These are phyloP conservation scores for Venturiaceae sp. DNA, from an alignment of 2,329 filamentous ascomycete species.

Conservation along the genomic window DNA sequence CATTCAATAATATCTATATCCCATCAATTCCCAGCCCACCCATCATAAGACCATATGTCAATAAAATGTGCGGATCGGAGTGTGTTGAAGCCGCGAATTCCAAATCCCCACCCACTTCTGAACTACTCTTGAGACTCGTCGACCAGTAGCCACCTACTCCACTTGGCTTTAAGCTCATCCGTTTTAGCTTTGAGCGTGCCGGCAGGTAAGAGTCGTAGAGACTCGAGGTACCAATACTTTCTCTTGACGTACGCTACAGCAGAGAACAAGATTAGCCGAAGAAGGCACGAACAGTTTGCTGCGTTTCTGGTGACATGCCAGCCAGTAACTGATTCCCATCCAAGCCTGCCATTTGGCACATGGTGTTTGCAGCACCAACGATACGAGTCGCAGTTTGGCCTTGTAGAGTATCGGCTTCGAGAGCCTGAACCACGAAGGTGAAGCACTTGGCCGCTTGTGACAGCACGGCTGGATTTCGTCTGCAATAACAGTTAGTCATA, in stretches of 20 bases:
- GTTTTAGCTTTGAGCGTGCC: too few relatives aligned
- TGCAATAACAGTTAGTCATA: slow-evolving; percentile 32
- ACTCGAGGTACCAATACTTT: background rate
- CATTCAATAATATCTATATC: background rate
- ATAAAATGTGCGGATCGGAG: too few relatives aligned
- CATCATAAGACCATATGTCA: background rate
- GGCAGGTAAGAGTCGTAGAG: background rate
- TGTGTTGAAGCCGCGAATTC: too few relatives aligned
- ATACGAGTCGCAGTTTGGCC: slow-evolving; percentile 73
- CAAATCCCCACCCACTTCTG: too few relatives aligned
- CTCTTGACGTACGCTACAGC: background rate
- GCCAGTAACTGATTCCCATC: slow-evolving; percentile 68
- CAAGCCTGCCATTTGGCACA: slow-evolving; percentile 64
- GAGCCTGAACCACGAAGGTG: slow-evolving; percentile 72
- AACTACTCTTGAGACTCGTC: too few relatives aligned
- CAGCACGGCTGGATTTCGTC: slow-evolving; percentile 76
- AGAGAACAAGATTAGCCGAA: slow-evolving; percentile 1
- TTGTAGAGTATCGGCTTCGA: slow-evolving; percentile 84
- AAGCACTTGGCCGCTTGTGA: slow-evolving; percentile 74
- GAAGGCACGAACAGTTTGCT: slow-evolving; percentile 57
- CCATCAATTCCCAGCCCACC: background rate
- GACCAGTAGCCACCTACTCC: too few relatives aligned
- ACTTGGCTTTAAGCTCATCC: too few relatives aligned
- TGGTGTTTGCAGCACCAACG: slow-evolving; percentile 64
- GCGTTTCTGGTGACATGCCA: slow-evolving; percentile 68